These are phyloP conservation scores for Periconia sp. DNA, from an alignment of 2,329 filamentous ascomycete genomes.

Conservation along the genomic window DNA sequence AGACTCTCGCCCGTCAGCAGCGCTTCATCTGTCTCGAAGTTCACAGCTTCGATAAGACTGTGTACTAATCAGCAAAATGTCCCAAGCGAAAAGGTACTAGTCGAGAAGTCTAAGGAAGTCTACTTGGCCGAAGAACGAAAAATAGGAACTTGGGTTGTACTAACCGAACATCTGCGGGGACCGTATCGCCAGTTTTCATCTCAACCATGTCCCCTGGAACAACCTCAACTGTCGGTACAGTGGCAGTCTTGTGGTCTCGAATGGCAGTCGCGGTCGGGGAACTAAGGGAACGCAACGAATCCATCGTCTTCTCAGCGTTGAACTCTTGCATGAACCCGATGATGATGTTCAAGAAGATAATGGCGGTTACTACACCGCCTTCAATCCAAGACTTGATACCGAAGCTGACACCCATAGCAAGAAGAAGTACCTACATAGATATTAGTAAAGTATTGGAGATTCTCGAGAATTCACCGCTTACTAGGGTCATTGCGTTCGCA, in stretches of 20 bases:
- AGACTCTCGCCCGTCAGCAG: slow-evolving; percentile 74
- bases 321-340: slow-evolving; percentile 56
- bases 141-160: no score
- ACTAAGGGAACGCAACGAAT: slow-evolving; percentile 53
- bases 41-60: slow-evolving; percentile 66
- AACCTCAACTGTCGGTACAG: slow-evolving; percentile 63
- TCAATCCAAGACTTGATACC: slow-evolving; percentile 56
- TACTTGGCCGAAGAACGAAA: no score
- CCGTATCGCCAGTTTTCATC: slow-evolving; percentile 68
- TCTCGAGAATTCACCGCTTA: slow-evolving; percentile 32
- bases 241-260: slow-evolving; percentile 60
- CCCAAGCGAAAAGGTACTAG: no score
- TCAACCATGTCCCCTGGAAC: slow-evolving; percentile 72
- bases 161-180: slow-evolving; percentile 70
- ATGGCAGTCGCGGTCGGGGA: slow-evolving; percentile 55
- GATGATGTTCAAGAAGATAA: slow-evolving; percentile 53
- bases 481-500: slow-evolving; percentile 79
- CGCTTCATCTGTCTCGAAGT: slow-evolving; percentile 77
- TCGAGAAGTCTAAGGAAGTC: no score
- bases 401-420: slow-evolving; percentile 57
- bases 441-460: background rate
- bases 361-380: slow-evolving; percentile 54
- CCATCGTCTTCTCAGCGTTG: slow-evolving; percentile 58
- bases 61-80: background rate
- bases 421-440: slow-evolving; percentile 50